Base-by-base conservation (phyloP, 768 basidiomycete species). In the Leucocoprinus sp. region DNA sequence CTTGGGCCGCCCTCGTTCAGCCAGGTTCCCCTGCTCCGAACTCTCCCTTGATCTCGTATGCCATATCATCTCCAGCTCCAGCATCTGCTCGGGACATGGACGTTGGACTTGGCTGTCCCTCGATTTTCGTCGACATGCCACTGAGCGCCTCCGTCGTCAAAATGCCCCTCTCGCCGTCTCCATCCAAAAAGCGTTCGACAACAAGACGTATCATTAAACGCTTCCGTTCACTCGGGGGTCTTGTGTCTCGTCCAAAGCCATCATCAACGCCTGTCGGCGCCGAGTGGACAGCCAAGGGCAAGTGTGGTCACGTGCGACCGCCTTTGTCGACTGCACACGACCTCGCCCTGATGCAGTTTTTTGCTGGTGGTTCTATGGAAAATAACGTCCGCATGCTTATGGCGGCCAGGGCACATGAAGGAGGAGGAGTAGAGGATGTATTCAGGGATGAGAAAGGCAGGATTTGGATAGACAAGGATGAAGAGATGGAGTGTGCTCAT, bases 381-480 rank as follows among this genome's bases (percentile, higher is more conserved):
- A 59, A 65, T 6, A 72, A 82, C 42, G 67, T 74, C 36, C 68
- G 70, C 48, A 73, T 75, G 8, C 58, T 74, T 26, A 75, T 81
- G 70, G 67, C 74, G 37, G 62, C 66, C 4, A 77, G 78, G 40
- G 80, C 80, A 14, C 72, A 68, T 54, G 67, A 68, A 1, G 62
- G 63, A 1, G 66, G 64, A 0, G 62, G 65, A 8, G 74, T 76
- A 9, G 69, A 66, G 1, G 78, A 73, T 39, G 72, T 81, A 2
- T 74, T 75, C 60, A 69, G 78, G 14, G 82, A 86, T 45, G 78
- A 62, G 0, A 66, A 71, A 19, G 82, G 82, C 18, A 74, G 76
- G 0, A 42, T 85, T 11, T 87, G 84, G 82, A 71, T 74, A 68
- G 84, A 87, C 53, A 74, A 72, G 43, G 81, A 82, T 8, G 84